Evolutionary conservation across 2,329 filamentous ascomycete species (phyloP).

Genomic region (Diplodia corticola): DNA sequence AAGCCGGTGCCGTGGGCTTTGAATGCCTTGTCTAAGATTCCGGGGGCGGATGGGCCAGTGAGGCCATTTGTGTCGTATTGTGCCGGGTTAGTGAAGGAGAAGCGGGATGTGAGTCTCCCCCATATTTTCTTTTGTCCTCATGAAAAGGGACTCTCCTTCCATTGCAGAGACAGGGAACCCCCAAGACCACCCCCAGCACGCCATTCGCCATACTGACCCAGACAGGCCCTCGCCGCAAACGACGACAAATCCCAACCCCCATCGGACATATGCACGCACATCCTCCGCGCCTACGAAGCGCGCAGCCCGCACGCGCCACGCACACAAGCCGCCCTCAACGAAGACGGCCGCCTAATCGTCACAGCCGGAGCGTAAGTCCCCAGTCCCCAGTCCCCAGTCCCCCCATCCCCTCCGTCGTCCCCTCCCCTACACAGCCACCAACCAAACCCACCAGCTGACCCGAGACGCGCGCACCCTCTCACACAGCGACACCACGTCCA

Average conservation of each 20-base stretch:
- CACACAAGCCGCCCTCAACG: slow-evolving; percentile 1
- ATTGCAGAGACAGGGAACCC: background rate
- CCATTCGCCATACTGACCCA: background rate
- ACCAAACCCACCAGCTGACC: background rate
- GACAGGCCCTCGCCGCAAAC: background rate
- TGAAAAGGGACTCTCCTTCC: too few species aligned
- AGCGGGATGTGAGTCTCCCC: background rate
- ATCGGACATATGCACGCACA: background rate
- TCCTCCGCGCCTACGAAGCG: background rate
- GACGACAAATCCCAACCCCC: background rate
- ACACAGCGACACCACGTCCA: slow-evolving; percentile 14
- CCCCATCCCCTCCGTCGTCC: slow-evolving; percentile 32
- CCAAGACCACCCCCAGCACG: too few species aligned
- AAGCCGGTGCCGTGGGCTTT: slow-evolving; percentile 15
- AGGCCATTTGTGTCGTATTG: slow-evolving; percentile 5
- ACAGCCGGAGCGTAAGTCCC: slow-evolving; percentile 32
- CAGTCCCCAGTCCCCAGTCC: slow-evolving; percentile 45
- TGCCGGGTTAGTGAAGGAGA: slow-evolving; percentile 11
- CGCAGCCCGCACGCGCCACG: background rate
- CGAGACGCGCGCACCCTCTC: too few species aligned
- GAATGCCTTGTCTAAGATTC: background rate
- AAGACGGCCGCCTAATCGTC: slow-evolving; percentile 27
- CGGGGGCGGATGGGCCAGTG: background rate
- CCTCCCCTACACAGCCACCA: background rate
- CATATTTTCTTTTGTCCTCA: too few species aligned